Evolutionary conservation across 2,329 filamentous ascomycete genomes (phyloP).

Genomic region (Hymenoscyphus repandus): DNA sequence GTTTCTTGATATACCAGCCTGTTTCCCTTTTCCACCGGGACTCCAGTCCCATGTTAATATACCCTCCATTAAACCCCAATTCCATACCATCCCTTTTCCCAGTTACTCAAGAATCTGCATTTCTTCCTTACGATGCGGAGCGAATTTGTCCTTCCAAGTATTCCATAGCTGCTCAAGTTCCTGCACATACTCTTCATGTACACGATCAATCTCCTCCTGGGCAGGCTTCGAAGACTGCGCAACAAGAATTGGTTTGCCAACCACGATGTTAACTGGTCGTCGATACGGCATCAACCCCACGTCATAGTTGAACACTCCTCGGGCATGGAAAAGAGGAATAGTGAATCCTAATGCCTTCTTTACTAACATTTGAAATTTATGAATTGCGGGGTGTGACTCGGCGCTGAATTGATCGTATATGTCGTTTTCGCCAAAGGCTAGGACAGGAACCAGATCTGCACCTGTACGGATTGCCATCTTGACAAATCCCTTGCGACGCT

Average conservation of each 20-base stretch:
- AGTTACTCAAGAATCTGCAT: constrained; percentile 57
- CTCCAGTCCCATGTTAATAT: background rate
- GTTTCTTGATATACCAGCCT: background rate
- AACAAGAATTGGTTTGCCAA: constrained; percentile 75
- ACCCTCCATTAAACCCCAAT: background rate
- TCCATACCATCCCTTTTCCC: background rate
- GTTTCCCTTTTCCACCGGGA: background rate
- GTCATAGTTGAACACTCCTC: constrained; percentile 96
- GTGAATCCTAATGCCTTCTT: constrained; percentile 90
- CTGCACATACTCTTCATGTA: constrained; percentile 73
- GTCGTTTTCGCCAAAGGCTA: constrained; percentile 94
- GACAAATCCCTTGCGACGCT: constrained; percentile 83
- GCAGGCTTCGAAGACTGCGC: constrained; percentile 57
- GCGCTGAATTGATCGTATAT: constrained; percentile 86
- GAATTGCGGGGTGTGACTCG: constrained; percentile 70
- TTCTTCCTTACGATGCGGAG: constrained; percentile 56
- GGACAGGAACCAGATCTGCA: constrained; percentile 88
- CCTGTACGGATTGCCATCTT: constrained; percentile 88
- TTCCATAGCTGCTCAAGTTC: constrained; percentile 73
- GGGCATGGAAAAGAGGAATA: constrained; percentile 80
- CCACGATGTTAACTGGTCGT: constrained; percentile 79
- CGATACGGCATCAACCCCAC: constrained; percentile 94
- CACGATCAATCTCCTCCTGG: constrained; percentile 69
- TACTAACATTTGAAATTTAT: constrained; percentile 74
- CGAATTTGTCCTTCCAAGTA: constrained; percentile 72